phyloP scores from a whole-genome alignment of 2,329 filamentous ascomycete species.

The Ophiostoma ips region DNA sequence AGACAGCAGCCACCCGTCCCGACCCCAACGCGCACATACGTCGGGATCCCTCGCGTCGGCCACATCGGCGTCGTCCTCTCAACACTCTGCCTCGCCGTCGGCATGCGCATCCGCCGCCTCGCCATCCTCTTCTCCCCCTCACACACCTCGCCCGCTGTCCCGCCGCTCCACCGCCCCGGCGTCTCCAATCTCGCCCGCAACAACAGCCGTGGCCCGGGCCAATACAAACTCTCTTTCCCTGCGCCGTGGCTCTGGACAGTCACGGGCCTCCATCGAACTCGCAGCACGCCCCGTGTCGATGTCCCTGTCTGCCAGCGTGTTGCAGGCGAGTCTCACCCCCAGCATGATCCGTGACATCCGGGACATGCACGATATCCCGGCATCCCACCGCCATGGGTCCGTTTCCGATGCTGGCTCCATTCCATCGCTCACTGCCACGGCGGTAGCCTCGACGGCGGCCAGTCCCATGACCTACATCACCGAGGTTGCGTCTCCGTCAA shows the following conservation, averaged over 20 bases:
- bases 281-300: not conserved
- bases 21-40: not conserved
- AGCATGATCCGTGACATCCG: conserved; percentile 1
- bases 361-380: conserved; percentile 1
- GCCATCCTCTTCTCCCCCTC: not conserved
- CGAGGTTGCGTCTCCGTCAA: not conserved
- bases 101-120: not conserved
- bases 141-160: not conserved
- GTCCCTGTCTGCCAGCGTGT: not conserved
- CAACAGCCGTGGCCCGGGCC: not conserved
- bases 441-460: not conserved
- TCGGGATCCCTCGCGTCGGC: conserved; percentile 1
- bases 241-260: not conserved
- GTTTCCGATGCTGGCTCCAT: conserved; percentile 4
- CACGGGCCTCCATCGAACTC: not conserved
- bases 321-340: not conserved
- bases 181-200: not conserved
- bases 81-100: not conserved
- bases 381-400: not conserved
- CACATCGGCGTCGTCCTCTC: not conserved
- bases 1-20: not conserved
- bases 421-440: conserved; percentile 1
- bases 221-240: not conserved
- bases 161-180: not conserved
- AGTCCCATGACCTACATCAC: conserved; percentile 4